Evolutionary conservation across 1,284 basidiomycete species (phyloP), one percentile per base, ranked within the genome.

Genomic region (Cystobasidiaceae sp.): DNA sequence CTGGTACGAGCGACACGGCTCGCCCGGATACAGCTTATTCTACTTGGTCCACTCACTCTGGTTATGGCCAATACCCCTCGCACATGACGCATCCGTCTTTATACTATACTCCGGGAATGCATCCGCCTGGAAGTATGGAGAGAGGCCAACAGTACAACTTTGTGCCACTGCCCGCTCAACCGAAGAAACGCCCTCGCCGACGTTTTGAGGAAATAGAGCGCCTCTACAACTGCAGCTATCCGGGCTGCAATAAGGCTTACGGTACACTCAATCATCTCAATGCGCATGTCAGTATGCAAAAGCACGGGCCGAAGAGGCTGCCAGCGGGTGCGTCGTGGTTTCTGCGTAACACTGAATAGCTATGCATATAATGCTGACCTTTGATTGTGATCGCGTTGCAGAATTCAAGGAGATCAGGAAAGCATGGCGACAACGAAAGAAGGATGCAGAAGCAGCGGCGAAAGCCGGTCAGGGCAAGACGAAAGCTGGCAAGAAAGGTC

Each of bases 231-330:
- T 93, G 90, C 80, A 80, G 79, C 70, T 93, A 86, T 82, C 85
- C 85, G 1, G 86, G 88, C 49, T 93, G 90, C 77, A 81, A 83
- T 43, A 93, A 93, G 78, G 82, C 77, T 30, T 81, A 81, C 64
- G 74, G 74, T 2, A 73, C 72, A 67, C 81, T 93, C 45, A 93
- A 93, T 76, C 90, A 93, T 76, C 82, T 93, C 68, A 93, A 93
- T 74, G 90, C 90, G 19, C 90, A 93, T 76, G 89, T 93, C 69
- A 87, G 85, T 23, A 92, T 93, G 89, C 91, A 93, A 77, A 89
- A 89, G 77, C 90, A 93, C 74, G 90, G 90, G 43, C 63, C 80
- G 17, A 93, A 91, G 78, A 83, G 90, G 56, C 87, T 83, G 75
- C 90, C 91, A 7, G 84, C 83, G 68, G 89, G 89, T 91, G 73